Evolutionary conservation across 805 yeast genomes (phyloP).

Genomic region (Candida corydali): DNA sequence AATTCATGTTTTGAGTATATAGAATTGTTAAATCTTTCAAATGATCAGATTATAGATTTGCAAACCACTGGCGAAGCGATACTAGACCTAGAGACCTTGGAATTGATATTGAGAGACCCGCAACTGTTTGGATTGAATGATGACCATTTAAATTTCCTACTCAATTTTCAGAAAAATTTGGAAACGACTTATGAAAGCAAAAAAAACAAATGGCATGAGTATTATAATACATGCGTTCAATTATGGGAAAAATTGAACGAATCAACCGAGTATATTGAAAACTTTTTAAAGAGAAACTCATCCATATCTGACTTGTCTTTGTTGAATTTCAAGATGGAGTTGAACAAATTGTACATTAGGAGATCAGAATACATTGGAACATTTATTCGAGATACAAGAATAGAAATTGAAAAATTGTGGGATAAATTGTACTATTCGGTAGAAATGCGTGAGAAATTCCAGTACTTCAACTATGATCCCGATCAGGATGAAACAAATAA

Average conservation of each 20-base stretch:
- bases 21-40: constrained; percentile 23
- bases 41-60: constrained; percentile 28
- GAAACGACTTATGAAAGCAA: constrained; percentile 27
- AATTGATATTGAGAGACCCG: constrained; percentile 32
- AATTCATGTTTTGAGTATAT: constrained; percentile 23
- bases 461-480: constrained; percentile 28
- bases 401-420: constrained; percentile 61
- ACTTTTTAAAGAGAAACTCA: constrained; percentile 43
- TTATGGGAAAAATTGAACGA: constrained; percentile 60
- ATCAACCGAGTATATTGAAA: constrained; percentile 32
- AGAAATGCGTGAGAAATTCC: constrained; percentile 46
- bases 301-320: constrained; percentile 46
- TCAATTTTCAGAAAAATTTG: constrained; percentile 27
- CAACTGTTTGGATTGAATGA: constrained; percentile 36
- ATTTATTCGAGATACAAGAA: constrained; percentile 61
- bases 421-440: constrained; percentile 53
- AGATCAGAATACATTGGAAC: constrained; percentile 63
- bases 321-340: constrained; percentile 50
- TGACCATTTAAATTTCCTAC: constrained; percentile 29
- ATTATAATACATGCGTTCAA: constrained; percentile 36
- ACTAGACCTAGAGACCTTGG: constrained; percentile 35
- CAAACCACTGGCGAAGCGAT: constrained; percentile 30
- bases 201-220: constrained; percentile 33
- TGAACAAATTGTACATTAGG: constrained; percentile 52
- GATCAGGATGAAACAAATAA: constrained; percentile 41